phyloP scores from a whole-genome alignment of 129 eudicot species.

The Glebionis coronaria region DNA sequence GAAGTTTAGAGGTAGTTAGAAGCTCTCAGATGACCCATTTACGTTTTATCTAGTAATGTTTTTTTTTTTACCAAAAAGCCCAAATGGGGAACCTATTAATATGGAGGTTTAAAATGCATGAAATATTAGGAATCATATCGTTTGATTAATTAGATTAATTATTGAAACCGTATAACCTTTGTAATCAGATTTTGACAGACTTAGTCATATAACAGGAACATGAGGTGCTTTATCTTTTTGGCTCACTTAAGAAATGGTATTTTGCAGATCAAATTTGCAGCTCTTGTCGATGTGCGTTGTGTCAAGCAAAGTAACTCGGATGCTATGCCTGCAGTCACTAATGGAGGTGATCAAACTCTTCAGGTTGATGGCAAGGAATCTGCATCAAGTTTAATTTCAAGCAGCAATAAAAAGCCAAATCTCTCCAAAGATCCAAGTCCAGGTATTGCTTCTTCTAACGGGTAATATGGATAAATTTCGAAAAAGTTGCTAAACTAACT shows the following conservation, averaged over 20 bases:
- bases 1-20: conserved; percentile 72
- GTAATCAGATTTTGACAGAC: no score
- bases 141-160: no score
- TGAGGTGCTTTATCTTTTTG: conserved; percentile 1
- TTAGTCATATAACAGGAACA: background rate
- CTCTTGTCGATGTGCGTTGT: conserved; percentile 68
- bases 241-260: conserved; percentile 5
- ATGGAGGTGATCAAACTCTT: conserved; percentile 26
- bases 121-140: no score
- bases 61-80: background rate
- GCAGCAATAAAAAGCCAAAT: conserved; percentile 28
- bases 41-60: background rate
- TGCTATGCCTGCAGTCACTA: conserved; percentile 28
- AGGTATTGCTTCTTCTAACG: conserved; percentile 38
- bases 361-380: conserved; percentile 23
- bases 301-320: conserved; percentile 36
- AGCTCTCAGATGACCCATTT: background rate
- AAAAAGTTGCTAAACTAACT: background rate
- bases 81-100: no score
- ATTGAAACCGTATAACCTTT: no score
- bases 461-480: background rate
- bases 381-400: conserved; percentile 23
- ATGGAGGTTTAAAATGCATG: no score
- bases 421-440: conserved; percentile 26
- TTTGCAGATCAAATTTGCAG: conserved; percentile 67